These are phyloP conservation scores for Microbotryum saponariae DNA, from an alignment of 1,284 basidiomycete species.

Conservation along the genomic window DNA sequence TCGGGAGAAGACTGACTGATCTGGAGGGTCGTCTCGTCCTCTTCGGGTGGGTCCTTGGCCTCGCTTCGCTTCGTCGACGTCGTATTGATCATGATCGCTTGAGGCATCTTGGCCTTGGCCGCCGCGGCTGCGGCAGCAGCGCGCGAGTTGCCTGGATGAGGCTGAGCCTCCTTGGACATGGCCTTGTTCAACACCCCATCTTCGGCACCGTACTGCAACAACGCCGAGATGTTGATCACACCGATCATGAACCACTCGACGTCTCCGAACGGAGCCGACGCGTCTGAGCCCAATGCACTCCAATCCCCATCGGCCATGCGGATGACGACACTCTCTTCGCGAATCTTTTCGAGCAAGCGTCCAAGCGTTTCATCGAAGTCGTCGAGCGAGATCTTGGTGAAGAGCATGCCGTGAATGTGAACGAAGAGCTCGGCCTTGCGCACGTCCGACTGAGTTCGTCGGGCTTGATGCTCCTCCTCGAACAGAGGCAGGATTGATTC, in stretches of 20 bases:
- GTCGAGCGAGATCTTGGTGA: slow-evolving; percentile 88
- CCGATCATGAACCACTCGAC: slow-evolving; percentile 96
- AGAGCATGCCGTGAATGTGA: slow-evolving; percentile 87
- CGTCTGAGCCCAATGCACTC: slow-evolving; percentile 49
- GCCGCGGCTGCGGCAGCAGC: no score
- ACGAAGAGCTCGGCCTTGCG: slow-evolving; percentile 75
- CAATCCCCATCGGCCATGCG: slow-evolving; percentile 4
- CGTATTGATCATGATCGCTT: slow-evolving; percentile 26
- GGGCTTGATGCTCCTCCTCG: slow-evolving; percentile 60
- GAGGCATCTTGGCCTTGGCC: slow-evolving; percentile 40
- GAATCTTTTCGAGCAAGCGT: slow-evolving; percentile 73
- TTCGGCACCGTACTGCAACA: slow-evolving; percentile 82
- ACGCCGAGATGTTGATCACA: slow-evolving; percentile 65
- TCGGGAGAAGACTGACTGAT: no score
- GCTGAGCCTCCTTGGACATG: slow-evolving; percentile 25
- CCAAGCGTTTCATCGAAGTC: slow-evolving; percentile 73
- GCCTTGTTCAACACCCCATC: slow-evolving; percentile 55
- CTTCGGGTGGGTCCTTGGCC: slow-evolving; percentile 42
- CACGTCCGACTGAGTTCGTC: slow-evolving; percentile 55
- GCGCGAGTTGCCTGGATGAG: background rate
- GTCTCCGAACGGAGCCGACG: slow-evolving; percentile 50
- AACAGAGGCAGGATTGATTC: slow-evolving; percentile 82
- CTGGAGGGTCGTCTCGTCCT: no score
- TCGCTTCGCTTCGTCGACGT: slow-evolving; percentile 49
- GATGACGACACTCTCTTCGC: slow-evolving; percentile 48